A percentile compares a stretch with the other conserved stretches of the same genome.
Evolutionary conservation across 2,329 filamentous ascomycete genomes (phyloP).

Genomic region (Whalleya microplaca): DNA sequence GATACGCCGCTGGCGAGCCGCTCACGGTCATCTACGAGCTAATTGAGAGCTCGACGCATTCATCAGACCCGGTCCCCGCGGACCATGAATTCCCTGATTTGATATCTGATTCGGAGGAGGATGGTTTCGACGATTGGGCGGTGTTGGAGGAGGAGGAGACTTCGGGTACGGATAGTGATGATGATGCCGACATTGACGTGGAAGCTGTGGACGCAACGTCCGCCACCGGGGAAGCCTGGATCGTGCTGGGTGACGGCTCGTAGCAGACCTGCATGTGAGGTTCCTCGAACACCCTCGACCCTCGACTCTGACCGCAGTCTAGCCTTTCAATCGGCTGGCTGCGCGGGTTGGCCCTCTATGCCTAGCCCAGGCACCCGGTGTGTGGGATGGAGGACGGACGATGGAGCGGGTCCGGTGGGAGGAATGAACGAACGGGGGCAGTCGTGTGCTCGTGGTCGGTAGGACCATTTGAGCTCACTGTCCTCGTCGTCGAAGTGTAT

Average conservation of each 20-base stretch:
- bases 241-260: conserved; percentile 35
- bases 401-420: background rate
- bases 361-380: conserved; percentile 23
- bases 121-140: conserved; percentile 22
- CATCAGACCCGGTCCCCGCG: conserved; percentile 5
- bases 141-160: conserved; percentile 16
- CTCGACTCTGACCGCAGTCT: conserved; percentile 23
- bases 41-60: conserved; percentile 21
- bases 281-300: conserved; percentile 27
- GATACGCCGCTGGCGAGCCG: conserved; percentile 5
- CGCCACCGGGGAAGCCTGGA: conserved; percentile 25
- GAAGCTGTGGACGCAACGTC: conserved; percentile 12
- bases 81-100: conserved; percentile 22
- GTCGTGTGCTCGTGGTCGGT: conserved; percentile 28
- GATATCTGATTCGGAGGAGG: conserved; percentile 21
- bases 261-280: conserved; percentile 33
- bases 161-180: conserved; percentile 7
- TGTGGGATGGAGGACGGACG: conserved; percentile 4
- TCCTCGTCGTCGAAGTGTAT: conserved; percentile 14
- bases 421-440: background rate
- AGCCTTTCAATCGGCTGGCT: background rate
- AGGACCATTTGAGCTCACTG: conserved; percentile 26
- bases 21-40: conserved; percentile 29
- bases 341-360: conserved; percentile 31
- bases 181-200: conserved; percentile 1